Conservation (phyloP, 345 rosid species). For the Theobroma cacao region DNA sequence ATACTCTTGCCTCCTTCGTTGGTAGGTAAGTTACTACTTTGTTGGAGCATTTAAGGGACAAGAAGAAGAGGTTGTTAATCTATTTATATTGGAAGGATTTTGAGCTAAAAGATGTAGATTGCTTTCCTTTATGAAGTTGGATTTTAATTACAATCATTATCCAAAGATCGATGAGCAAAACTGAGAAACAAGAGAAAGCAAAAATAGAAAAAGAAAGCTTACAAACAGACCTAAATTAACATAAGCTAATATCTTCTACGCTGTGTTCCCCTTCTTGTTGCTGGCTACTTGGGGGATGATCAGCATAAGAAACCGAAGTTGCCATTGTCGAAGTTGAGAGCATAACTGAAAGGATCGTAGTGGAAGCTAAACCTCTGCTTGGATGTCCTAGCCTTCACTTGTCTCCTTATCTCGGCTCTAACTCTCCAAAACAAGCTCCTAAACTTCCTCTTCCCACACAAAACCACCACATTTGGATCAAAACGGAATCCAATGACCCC, state of each 20-base stretch:
- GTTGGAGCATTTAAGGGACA: neutral
- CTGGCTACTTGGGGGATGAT: conserved; percentile 7
- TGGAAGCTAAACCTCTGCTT: conserved; percentile 50
- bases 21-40: neutral
- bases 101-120: neutral
- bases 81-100: neutral
- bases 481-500: conserved; percentile 27
- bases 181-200: neutral
- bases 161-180: neutral
- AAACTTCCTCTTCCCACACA: conserved; percentile 50
- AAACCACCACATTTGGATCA: conserved; percentile 29
- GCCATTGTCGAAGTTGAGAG: conserved; percentile 80
- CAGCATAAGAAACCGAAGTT: conserved; percentile 61
- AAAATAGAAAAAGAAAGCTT: neutral
- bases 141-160: neutral
- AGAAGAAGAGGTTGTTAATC: neutral
- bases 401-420: conserved; percentile 49
- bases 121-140: neutral
- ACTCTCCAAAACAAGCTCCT: conserved; percentile 62
- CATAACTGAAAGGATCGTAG: conserved; percentile 72
- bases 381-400: conserved; percentile 32
- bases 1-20: neutral
- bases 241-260: neutral
- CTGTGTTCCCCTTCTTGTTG: neutral
- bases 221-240: neutral